Conservation (phyloP, 176 grass and related monocot species). For the Cenchrus fungigraminus region DNA sequence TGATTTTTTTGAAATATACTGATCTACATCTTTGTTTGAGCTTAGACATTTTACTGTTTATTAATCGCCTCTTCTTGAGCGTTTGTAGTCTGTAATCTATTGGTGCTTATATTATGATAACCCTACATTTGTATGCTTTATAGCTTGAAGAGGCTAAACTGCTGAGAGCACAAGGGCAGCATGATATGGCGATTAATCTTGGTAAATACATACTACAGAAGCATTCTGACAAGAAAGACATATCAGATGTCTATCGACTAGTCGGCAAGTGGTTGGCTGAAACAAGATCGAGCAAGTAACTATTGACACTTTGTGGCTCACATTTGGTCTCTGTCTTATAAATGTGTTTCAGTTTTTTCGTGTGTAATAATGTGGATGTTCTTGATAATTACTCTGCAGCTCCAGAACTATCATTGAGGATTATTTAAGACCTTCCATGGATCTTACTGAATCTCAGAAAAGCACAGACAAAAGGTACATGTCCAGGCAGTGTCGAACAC, state of each 20-base stretch:
- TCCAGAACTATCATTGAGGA: slow-evolving; percentile 94
- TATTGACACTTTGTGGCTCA: slow-evolving; percentile 11
- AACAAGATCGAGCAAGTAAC: slow-evolving; percentile 98
- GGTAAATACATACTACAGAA: slow-evolving; percentile 82
- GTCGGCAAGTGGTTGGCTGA: slow-evolving; percentile 97
- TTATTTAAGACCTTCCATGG: slow-evolving; percentile 83
- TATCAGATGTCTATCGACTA: slow-evolving; percentile 84
- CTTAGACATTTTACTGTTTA: slow-evolving; percentile 28
- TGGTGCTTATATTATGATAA: slow-evolving; percentile 35
- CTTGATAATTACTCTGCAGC: slow-evolving; percentile 48
- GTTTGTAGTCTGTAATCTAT: slow-evolving; percentile 14
- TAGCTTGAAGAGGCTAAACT: slow-evolving; percentile 96
- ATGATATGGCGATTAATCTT: slow-evolving; percentile 92
- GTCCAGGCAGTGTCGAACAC: slow-evolving; percentile 75
- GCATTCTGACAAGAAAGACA: slow-evolving; percentile 58
- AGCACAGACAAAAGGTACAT: slow-evolving; percentile 54
- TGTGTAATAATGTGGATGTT: slow-evolving; percentile 20
- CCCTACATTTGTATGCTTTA: slow-evolving; percentile 8
- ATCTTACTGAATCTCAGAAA: slow-evolving; percentile 63
- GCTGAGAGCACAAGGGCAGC: slow-evolving; percentile 86
- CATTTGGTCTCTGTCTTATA: slow-evolving; percentile 22
- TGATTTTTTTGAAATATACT: not conserved
- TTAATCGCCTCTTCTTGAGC: slow-evolving; percentile 1
- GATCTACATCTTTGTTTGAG: not conserved
- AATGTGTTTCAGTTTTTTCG: slow-evolving; percentile 9